Evolutionary conservation across 192 early-diverging fungal species (phyloP), one percentile per base, ranked within the genome.

Genomic region (Irineochytrium annulatum): DNA sequence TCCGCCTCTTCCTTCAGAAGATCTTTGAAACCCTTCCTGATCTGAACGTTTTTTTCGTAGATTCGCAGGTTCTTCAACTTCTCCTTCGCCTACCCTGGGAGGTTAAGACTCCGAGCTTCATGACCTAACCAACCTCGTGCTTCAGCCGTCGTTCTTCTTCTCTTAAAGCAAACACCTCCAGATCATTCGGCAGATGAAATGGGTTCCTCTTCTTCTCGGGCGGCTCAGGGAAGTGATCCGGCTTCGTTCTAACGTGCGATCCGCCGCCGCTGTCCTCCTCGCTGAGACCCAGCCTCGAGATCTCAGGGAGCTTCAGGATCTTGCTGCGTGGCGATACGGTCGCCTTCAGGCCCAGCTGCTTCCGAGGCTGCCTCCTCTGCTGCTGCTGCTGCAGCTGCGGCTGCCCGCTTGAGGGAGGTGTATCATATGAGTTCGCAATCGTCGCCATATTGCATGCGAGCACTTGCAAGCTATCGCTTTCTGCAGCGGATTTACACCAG

Each of bases 131-230:
- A n/a, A 75, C 77, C 72, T 76, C 68, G 49, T 66, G 49, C 62
- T 76, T 80, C 24, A 49, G 24, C 37, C 62, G 6, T 51, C 74
- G 51, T 49, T 80, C 77, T 24, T 76, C 74, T 46, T 80, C 77
- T 1, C 77, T 63, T 72, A 78, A 62, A 1, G 76, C 65, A 72
- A 78, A 77, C 5, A 81, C 79, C 58, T 81, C 79, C 35, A 68
- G 60, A 65, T 81, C 79, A 3, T 76, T 67, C 5, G 79, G 79
- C 72, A 81, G 76, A 39, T 76, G 70, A 54, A 81, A 81, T 20
- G 79, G 79, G 48, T 81, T 81, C 13, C 34, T 43, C 19, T 62
- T 41, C 14, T 32, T 39, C 30, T 65, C 44, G 14, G 22, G 43
- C 27, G 20, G 22, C 53, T n/a, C 5, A 13, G 27, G 22, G 13